Base-by-base conservation (phyloP, 179 eudicot species). In the Gypsophila paniculata region DNA sequence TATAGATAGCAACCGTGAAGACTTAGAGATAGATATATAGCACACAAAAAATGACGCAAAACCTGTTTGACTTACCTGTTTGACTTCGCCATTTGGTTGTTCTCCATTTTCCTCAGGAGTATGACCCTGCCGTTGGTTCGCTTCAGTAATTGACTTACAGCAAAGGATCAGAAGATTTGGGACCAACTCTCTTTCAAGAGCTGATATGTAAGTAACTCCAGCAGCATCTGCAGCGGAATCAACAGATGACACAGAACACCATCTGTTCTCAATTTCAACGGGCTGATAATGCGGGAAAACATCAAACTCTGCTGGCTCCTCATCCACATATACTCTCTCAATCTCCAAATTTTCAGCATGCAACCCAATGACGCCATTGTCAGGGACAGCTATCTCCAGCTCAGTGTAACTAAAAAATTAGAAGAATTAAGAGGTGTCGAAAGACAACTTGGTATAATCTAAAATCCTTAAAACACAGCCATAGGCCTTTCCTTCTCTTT, bases 171-270 rank as follows among this genome's bases (percentile, higher is more conserved):
- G 84, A 82, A 95, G 88, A 78, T 95, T 95, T 2, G 99, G 97
- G 74, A 92, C 91, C 78, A 92, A 69, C 74, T 95, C 99, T 64
- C 94, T 86, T 74, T 95, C 95, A 58, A 95, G 85, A 73, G 91
- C 82, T 72, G 96, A 91, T 69, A 91, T 77, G 70, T 95, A 95
- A 57, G 93, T 91, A 42, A 95, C 89, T 6, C 93, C 97, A 44
- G 97, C 97, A 53, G 99, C 97, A 85, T 92, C 90, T n/a, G 99
- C 99, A 75, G 99, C 99, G 65, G 99, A 90, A 81, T 78, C 84
- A 72, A 89, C 92, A 44, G 99, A 89, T 49, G 99, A 95, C 49
- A 95, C 96, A 23, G 93, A 90, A 71, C 96, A 90, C 99, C 99
- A 95, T 82, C 99, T 86, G 68, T 87, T 86, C 75, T 86, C 90